phyloP scores from a whole-genome alignment of 75 land plant genomes.

The Adiantum capillusveneris region DNA sequence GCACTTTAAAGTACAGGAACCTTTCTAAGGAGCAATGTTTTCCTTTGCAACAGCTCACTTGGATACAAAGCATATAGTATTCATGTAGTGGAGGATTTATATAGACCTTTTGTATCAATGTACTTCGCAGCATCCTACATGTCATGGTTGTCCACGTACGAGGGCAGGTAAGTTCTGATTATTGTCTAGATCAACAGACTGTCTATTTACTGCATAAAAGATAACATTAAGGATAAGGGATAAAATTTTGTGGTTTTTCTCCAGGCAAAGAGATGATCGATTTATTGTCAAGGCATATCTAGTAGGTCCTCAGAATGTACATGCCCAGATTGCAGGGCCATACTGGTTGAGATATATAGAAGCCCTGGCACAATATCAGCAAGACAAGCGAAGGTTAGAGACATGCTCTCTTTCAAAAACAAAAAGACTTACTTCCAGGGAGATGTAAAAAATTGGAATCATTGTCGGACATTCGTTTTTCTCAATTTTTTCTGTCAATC shows the following conservation, averaged over 20 bases:
- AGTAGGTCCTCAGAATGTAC: constrained; percentile 68
- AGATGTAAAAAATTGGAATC: too few species aligned
- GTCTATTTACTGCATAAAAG: too few species aligned
- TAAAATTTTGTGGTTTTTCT: background rate
- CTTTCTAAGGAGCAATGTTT: background rate
- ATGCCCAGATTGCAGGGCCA: constrained; percentile 50
- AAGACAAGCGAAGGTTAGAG: constrained; percentile 27
- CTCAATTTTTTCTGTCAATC: too few species aligned
- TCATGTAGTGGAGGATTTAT: constrained; percentile 59
- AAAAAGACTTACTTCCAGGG: too few species aligned
- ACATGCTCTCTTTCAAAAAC: too few species aligned
- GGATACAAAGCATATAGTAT: constrained; percentile 64
- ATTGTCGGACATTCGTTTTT: too few species aligned
- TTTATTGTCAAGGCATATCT: constrained; percentile 88
- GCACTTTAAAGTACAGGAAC: too few species aligned
- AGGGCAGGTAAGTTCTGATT: constrained; percentile 69
- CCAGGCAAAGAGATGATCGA: constrained; percentile 67
- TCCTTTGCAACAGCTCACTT: constrained; percentile 38
- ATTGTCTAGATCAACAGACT: too few species aligned
- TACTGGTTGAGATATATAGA: constrained; percentile 62
- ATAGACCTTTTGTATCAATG: constrained; percentile 84
- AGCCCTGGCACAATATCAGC: constrained; percentile 29
- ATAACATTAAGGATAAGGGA: too few species aligned
- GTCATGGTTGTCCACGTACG: constrained; percentile 74
- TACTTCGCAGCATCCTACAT: constrained; percentile 95